Base-by-base conservation (phyloP, 2,329 filamentous ascomycete genomes). In the Paecilomyces dactylethromorphus region DNA sequence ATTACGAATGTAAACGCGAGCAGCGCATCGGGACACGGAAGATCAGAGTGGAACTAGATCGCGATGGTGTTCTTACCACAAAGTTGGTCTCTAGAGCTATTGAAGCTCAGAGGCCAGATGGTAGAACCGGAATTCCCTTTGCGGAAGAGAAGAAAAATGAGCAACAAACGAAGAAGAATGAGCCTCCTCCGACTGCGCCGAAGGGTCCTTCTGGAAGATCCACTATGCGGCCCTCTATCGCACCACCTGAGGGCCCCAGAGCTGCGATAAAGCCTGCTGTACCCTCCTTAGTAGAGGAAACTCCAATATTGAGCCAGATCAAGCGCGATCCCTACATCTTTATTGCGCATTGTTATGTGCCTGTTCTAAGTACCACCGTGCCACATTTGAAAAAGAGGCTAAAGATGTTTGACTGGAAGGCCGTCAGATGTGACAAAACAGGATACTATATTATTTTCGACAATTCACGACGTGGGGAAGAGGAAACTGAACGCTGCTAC, bases 361-460 rank as follows among this genome's bases (percentile, higher is more conserved):
- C 94, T 1, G 89, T 96, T 12, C 85, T 97, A 69, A 82, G 84
- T 32, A 89, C 91, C 24, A 97, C 93, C 1, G 85, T 97, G 58
- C 86, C 89, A 3, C 94, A 99, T 76, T 83, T 99, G 78, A 91
- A 91, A 76, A 95, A 93, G 74, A 85, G 93, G 55, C 80, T 97
- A 57, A 94, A 93, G 74, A 86, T 87, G 55, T 96, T 90, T 71
- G 81, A 85, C 60, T 91, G 92, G 76, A 87, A 90, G 63, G 87
- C 92, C 55, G 88, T 99, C 56, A 85, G 91, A 33, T 86, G 90
- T 60, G 94, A 99, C 71, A 85, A 85, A 59, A 88, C 86, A 0
- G 94, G 94, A 0, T 99, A 97, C 74, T 97, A 91, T 71, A 86
- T 97, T 56, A 81, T 92, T n/a, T 99, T 99, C 68, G 85, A 90